These are phyloP conservation scores for Lactarius pseudohatsudake DNA, from an alignment of 768 basidiomycete species.

Conservation along the genomic window DNA sequence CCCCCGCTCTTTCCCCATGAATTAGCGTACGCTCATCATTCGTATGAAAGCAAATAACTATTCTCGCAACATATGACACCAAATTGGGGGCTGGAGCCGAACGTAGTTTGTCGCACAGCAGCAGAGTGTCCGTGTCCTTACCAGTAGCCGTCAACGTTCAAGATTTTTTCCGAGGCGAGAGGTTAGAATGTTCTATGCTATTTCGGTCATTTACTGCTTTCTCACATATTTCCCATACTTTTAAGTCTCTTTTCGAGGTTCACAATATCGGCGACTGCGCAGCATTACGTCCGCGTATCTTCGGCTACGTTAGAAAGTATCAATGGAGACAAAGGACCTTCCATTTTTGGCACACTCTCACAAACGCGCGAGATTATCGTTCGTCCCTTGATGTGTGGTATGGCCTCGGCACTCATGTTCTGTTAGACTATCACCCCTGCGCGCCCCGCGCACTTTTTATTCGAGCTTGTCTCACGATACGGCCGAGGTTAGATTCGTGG, in stretches of 20 bases:
- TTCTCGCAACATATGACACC: conserved; percentile 70
- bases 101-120: conserved; percentile 55
- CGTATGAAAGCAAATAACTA: conserved; percentile 61
- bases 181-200: conserved; percentile 44
- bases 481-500: conserved; percentile 52
- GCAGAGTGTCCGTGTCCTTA: conserved; percentile 63
- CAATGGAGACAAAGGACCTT: conserved; percentile 48
- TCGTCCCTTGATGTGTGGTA: conserved; percentile 30
- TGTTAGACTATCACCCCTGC: conserved; percentile 71
- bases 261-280: conserved; percentile 78
- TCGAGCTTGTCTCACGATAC: conserved; percentile 64
- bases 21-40: conserved; percentile 7
- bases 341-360: conserved; percentile 49
- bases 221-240: conserved; percentile 3
- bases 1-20: neutral
- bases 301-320: conserved; percentile 55
- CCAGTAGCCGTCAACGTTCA: conserved; percentile 93
- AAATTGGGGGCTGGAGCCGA: conserved; percentile 48
- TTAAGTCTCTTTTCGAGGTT: conserved; percentile 86
- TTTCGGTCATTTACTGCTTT: conserved; percentile 3
- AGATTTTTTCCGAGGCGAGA: conserved; percentile 88
- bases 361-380: conserved; percentile 51
- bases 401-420: conserved; percentile 7
- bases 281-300: conserved; percentile 75
- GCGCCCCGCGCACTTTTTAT: conserved; percentile 77